Base-by-base conservation (phyloP, 1,284 basidiomycete species). In the Boletus semigastroideus region DNA sequence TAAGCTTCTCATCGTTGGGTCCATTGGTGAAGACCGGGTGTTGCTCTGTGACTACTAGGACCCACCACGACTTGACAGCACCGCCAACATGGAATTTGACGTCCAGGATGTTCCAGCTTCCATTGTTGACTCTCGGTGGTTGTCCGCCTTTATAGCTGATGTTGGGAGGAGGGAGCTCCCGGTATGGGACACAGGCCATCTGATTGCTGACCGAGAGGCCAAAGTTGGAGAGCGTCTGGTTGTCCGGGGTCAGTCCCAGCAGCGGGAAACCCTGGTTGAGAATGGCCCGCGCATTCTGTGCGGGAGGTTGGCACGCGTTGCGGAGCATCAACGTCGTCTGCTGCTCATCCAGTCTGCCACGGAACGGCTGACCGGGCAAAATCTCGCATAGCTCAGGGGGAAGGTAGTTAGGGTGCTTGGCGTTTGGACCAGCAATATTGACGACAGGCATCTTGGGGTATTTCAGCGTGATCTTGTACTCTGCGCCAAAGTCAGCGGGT, bases 311-410 rank as follows among this genome's bases (percentile, higher is more conserved):
- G 65, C 82, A 83, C 0, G 87, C 86, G 44, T 73, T 71, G 28
- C 70, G 70, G 53, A 89, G 84, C 87, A 90, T 88, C n/a, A 73
- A 63, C 0, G 77, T 70, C 0, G 84, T 87, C 56, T 86, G 80
- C 5, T 64, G 70, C 10, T 76, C 75, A 51, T 67, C 73, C 3
- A 87, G 77, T 53, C 75, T 79, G 8, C 78, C 82, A 25, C 72
- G 61, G 60, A 78, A 84, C 0, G 80, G 69, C 51, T 80, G 79
- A 7, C 82, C 80, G 0, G 76, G 68, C 11, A 76, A 65, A 46
- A 90, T 86, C 17, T 79, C 71, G 71, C 88, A 90, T 3, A 90
- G 53, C 62, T 90, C 88, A 1, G 84, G 80, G 0, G 87, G 88
- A 2, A 89, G 68, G 55, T 68, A 79, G 39, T 73, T 73, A 0